Conservation (phyloP, 768 basidiomycete species). For the Tricholoma sp. region DNA sequence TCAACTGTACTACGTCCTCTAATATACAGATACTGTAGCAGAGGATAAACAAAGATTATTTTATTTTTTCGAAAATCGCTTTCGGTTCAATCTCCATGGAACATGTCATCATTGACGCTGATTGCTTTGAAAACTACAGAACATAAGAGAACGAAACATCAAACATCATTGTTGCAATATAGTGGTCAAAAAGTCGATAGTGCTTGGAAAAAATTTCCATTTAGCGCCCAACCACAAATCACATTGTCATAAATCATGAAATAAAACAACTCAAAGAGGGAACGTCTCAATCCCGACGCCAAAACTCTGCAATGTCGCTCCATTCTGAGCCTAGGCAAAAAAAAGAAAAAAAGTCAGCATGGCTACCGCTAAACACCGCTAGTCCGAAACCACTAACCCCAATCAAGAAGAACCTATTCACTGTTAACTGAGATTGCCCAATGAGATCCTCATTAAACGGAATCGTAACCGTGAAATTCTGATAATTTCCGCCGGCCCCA, state of each 20-base stretch:
- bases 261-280: background rate
- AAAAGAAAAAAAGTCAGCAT: background rate
- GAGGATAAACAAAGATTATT: no score
- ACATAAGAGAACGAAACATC: no score
- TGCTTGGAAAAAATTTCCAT: no score
- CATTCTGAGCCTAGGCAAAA: constrained; percentile 1
- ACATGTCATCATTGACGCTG: no score
- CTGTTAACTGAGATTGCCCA: background rate
- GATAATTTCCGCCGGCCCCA: background rate
- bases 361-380: background rate
- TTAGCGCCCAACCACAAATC: background rate
- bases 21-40: no score
- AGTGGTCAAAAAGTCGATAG: no score
- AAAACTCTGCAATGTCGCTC: background rate
- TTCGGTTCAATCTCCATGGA: no score
- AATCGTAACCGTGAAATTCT: background rate
- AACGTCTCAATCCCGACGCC: background rate
- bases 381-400: constrained; percentile 1
- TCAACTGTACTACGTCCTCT: no score
- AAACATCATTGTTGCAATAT: no score
- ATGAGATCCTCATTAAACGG: constrained; percentile 1
- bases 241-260: background rate
- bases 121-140: no score
- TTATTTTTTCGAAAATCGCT: no score
- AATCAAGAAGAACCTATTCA: constrained; percentile 4